phyloP scores from a whole-genome alignment of 768 basidiomycete genomes.

The Russula ochroleuca region DNA sequence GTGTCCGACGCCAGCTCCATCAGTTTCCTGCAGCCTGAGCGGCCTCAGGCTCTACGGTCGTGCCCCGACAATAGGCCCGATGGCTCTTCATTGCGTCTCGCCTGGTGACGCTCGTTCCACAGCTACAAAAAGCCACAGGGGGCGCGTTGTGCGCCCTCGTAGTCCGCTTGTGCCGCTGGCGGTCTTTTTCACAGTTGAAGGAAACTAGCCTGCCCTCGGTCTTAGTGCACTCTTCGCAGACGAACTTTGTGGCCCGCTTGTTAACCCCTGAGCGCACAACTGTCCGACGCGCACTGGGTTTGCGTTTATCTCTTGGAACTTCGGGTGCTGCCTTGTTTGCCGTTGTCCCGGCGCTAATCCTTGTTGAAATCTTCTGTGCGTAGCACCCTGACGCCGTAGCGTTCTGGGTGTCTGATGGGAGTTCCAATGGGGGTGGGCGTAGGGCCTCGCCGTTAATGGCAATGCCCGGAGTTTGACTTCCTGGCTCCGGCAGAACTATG shows the following conservation, averaged over 20 bases:
- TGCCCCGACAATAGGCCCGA: background rate
- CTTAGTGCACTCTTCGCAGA: background rate
- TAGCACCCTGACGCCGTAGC: background rate
- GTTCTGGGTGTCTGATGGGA: background rate
- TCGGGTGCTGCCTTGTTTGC: background rate
- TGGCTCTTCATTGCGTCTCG: background rate
- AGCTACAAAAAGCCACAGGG: background rate
- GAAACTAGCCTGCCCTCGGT: background rate
- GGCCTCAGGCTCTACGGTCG: too few relatives aligned
- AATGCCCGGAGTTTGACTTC: background rate
- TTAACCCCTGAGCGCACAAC: too few relatives aligned
- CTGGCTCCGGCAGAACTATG: background rate
- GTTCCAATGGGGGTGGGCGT: background rate
- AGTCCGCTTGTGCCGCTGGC: background rate
- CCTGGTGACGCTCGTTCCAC: background rate
- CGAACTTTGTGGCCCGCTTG: background rate
- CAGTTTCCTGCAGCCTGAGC: too few relatives aligned
- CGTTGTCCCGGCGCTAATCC: background rate
- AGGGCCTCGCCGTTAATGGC: slow-evolving; percentile 2
- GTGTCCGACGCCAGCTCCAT: too few relatives aligned
- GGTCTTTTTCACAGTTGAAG: background rate
- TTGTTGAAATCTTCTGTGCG: background rate
- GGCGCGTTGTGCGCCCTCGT: background rate
- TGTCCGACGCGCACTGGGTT: too few relatives aligned
- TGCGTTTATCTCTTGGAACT: background rate